A percentile compares a stretch with the other conserved stretches of the same genome.
Conservation (phyloP, 176 grass and related monocot species). For the Saccharum spontaneum region DNA sequence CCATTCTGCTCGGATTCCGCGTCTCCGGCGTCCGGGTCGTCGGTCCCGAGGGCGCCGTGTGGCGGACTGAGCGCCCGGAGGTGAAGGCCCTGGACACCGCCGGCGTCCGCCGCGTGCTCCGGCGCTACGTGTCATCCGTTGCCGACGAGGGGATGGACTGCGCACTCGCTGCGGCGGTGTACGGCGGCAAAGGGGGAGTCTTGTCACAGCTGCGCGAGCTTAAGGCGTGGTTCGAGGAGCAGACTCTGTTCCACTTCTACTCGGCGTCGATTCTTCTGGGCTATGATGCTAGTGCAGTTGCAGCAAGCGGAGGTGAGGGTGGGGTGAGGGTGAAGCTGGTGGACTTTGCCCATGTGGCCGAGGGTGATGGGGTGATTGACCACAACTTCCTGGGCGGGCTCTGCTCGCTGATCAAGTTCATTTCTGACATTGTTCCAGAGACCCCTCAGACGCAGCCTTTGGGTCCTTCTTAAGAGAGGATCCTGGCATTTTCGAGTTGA, state of each 20-base stretch:
- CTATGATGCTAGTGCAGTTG: conserved; percentile 56
- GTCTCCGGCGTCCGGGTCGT: conserved; percentile 60
- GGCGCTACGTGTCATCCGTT: conserved; percentile 61
- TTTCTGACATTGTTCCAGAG: conserved; percentile 61
- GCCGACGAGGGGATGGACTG: conserved; percentile 38
- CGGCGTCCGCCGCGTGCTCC: conserved; percentile 58
- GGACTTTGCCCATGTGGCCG: conserved; percentile 76
- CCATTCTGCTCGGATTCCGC: conserved; percentile 62
- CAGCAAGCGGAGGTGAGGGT: neutral
- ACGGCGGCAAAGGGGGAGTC: conserved; percentile 58
- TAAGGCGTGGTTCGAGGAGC: conserved; percentile 89
- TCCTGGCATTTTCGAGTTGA: neutral
- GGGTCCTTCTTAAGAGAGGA: conserved; percentile 19
- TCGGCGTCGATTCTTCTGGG: conserved; percentile 67
- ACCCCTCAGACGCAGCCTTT: neutral
- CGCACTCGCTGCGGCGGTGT: conserved; percentile 53
- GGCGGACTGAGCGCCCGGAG: conserved; percentile 47
- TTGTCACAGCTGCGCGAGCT: conserved; percentile 75
- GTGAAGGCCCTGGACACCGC: conserved; percentile 42
- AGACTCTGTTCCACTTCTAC: conserved; percentile 92
- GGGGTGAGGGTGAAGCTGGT: conserved; percentile 69
- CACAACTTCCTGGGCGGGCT: conserved; percentile 90
- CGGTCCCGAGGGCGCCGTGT: conserved; percentile 14
- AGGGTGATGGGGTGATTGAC: conserved; percentile 79
- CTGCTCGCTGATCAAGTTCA: conserved; percentile 77